Evolutionary conservation across 148 eudicot genomes (phyloP), one percentile per base, ranked within the genome.

Genomic region (Cornus florida): DNA sequence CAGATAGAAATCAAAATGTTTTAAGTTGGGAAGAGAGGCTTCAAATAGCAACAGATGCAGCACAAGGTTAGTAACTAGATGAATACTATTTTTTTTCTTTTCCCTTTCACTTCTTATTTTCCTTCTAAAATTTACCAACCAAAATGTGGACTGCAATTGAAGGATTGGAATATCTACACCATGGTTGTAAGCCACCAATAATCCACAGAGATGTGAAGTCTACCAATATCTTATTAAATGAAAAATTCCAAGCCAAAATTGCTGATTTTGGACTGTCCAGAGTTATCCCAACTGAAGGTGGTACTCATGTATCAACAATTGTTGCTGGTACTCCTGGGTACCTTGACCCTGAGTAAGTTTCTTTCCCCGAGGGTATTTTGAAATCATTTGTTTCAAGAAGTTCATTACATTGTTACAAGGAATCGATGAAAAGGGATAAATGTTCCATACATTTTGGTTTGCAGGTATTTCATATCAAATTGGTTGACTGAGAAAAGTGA

Each of bases 11-110:
- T 56, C 62, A 79, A 11, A 60, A 68, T 83, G 38, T 43, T 60
- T 13, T 88, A 23, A 67, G 77, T 70, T 87, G 88, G 88, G 79
- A 43, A 75, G 66, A 80, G 32, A 78, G 90, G 65, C 79, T 87
- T 67, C 77, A 83, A 31, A 79, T 87, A 20, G 86, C 84, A 12
- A 74, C 83, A 17, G 88, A 83, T 43, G 73, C 86, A 23, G 88
- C 88, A 32, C 88, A 83, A 75, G 90, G 90, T 84, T 3, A 66
- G 74, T 35, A 9, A n/a, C 22, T 7, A 65, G 13, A 28, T 48
- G 35, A 9, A 38, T 5, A n/a, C 5, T 32, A 60, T 39, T 16
- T 60, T 74, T 16, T 39, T 16, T 60, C 60, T 16, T 20, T 62
- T 20, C 7, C 66, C 23, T 17, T 62, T 4, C 22, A 14, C 10